These are phyloP conservation scores for Xylariaceae sp. DNA, from an alignment of 2,329 filamentous ascomycete genomes.

Conservation along the genomic window DNA sequence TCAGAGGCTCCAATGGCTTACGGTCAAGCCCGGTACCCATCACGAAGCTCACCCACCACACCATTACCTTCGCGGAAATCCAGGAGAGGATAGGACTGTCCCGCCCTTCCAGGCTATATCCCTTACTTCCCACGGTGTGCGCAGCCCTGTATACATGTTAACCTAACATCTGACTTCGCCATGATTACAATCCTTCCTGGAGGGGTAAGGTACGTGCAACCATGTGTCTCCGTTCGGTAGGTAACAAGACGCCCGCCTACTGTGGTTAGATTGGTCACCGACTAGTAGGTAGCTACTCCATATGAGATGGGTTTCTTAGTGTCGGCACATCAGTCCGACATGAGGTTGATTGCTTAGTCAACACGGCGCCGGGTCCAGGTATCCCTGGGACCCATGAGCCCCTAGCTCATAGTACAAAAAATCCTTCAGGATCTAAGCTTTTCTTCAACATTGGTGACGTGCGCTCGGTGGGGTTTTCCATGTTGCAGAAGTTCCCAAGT, in stretches of 20 bases:
- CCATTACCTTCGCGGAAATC: slow-evolving; percentile 14
- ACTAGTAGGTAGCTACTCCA: background rate
- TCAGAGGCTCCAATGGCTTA: slow-evolving; percentile 6
- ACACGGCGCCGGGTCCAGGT: slow-evolving; percentile 9
- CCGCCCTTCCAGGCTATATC: no score
- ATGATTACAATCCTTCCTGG: slow-evolving; percentile 15
- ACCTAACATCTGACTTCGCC: slow-evolving; percentile 13
- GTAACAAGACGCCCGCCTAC: slow-evolving; percentile 7
- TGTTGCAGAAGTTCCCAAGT: background rate
- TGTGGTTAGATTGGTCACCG: slow-evolving; percentile 4
- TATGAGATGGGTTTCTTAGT: slow-evolving; percentile 1
- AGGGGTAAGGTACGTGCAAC: slow-evolving; percentile 16
- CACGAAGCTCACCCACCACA: slow-evolving; percentile 7
- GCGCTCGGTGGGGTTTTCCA: background rate
- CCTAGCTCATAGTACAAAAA: slow-evolving; percentile 3
- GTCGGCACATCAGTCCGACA: slow-evolving; percentile 16
- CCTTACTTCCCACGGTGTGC: background rate
- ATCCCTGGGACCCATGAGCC: slow-evolving; percentile 6
- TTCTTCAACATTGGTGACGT: slow-evolving; percentile 1
- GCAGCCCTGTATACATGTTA: slow-evolving; percentile 18
- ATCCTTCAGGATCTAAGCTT: slow-evolving; percentile 1
- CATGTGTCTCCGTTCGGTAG: background rate
- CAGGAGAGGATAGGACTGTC: slow-evolving; percentile 19
- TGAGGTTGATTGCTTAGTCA: slow-evolving; percentile 7
- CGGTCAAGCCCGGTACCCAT: slow-evolving; percentile 18